Evolutionary conservation across 1,284 basidiomycete genomes (phyloP).

Genomic region (Apiotrichum gamsii): DNA sequence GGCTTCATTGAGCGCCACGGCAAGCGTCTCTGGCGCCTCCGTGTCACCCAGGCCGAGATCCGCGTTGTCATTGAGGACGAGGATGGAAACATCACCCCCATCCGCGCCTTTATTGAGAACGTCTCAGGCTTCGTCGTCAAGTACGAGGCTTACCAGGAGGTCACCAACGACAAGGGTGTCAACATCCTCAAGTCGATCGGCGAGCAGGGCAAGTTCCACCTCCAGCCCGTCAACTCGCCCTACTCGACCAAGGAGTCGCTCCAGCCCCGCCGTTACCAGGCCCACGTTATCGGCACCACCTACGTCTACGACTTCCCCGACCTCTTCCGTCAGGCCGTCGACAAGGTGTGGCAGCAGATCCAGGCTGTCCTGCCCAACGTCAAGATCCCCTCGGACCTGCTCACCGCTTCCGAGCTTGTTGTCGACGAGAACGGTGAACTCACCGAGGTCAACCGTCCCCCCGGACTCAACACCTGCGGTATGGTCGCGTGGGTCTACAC

Average conservation of each 20-base stretch:
- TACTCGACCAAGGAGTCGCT: slow-evolving; percentile 98
- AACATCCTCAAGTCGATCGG: slow-evolving; percentile 94
- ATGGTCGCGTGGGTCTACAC: slow-evolving; percentile 99
- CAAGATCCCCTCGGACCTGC: slow-evolving; percentile 65
- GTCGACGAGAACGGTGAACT: slow-evolving; percentile 88
- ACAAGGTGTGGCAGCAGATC: slow-evolving; percentile 82
- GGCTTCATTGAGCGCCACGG: slow-evolving; percentile 98
- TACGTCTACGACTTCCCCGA: slow-evolving; percentile 99
- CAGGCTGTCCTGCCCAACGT: slow-evolving; percentile 61
- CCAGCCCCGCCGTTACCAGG: slow-evolving; percentile 97
- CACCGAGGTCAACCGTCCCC: slow-evolving; percentile 79
- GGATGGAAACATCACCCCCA: slow-evolving; percentile 86
- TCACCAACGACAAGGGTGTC: slow-evolving; percentile 88
- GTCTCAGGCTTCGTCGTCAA: slow-evolving; percentile 98
- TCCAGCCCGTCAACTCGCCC: slow-evolving; percentile 83
- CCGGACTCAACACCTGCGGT: slow-evolving; percentile 90
- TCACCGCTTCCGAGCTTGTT: slow-evolving; percentile 85
- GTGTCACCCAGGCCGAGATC: slow-evolving; percentile 95
- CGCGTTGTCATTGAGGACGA: slow-evolving; percentile 88
- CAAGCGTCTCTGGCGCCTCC: slow-evolving; percentile 94
- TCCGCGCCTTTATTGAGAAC: slow-evolving; percentile 97
- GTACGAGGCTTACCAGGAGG: slow-evolving; percentile 98
- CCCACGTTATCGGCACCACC: slow-evolving; percentile 96
- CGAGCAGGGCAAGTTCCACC: slow-evolving; percentile 77
- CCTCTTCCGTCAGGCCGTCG: slow-evolving; percentile 91